These are phyloP conservation scores for Solanum chacoense DNA, from an alignment of 305 asterid genomes.

Conservation along the genomic window DNA sequence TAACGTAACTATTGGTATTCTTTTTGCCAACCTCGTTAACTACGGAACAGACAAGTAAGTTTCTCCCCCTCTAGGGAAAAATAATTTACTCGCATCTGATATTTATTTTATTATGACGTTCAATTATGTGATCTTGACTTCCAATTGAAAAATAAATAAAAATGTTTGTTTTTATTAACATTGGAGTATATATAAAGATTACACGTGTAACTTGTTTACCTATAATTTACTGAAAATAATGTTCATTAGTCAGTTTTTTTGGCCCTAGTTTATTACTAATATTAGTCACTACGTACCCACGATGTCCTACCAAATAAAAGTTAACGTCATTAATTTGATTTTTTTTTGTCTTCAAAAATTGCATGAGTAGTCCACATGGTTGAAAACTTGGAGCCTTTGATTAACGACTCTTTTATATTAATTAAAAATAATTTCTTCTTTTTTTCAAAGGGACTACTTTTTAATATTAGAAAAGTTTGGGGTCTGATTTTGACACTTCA, in stretches of 20 bases:
- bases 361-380: not conserved
- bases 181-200: not conserved
- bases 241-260: not conserved
- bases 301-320: not conserved
- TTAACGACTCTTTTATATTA: not conserved
- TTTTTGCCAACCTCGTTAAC: slow-evolving; percentile 76
- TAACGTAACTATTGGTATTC: slow-evolving; percentile 73
- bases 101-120: not conserved
- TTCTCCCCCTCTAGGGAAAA: too few relatives aligned
- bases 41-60: slow-evolving; percentile 68
- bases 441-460: not conserved
- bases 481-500: not conserved
- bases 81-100: not conserved
- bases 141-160: not conserved
- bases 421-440: not conserved
- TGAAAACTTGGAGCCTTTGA: not conserved
- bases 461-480: not conserved
- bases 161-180: too few relatives aligned
- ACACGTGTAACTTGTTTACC: not conserved
- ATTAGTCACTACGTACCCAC: not conserved
- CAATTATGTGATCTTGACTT: not conserved
- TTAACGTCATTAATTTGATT: not conserved
- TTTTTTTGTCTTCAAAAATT: not conserved
- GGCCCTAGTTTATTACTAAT: not conserved
- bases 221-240: not conserved